Conservation (phyloP, 495 filamentous ascomycete species). For the Beverwykella pulmonaria region DNA sequence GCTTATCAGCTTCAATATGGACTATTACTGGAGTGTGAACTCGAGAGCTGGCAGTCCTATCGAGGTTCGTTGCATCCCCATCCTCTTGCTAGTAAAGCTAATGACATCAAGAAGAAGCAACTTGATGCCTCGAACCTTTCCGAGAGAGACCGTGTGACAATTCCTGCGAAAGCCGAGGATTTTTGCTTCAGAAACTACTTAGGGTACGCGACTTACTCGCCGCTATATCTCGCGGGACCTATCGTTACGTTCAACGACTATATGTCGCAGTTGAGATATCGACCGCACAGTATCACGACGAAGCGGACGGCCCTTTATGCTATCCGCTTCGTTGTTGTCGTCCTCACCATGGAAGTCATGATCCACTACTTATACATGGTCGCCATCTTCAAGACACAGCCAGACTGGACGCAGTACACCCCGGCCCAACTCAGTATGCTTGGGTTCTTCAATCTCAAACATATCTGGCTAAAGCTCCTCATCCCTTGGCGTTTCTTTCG, state of each 20-base stretch:
- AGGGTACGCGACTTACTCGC: conserved; percentile 86
- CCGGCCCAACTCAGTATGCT: conserved; percentile 88
- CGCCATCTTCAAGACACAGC: conserved; percentile 82
- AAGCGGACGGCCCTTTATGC: conserved; percentile 75
- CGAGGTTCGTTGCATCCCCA: conserved; percentile 67
- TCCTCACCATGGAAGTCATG: conserved; percentile 91
- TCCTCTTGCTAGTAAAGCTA: conserved; percentile 49
- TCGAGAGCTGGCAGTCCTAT: conserved; percentile 65
- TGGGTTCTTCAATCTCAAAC: conserved; percentile 93
- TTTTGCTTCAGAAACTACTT: conserved; percentile 83
- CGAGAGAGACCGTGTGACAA: conserved; percentile 80
- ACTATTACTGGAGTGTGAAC: conserved; percentile 90
- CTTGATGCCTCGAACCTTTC: conserved; percentile 82
- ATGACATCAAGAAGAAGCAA: conserved; percentile 94
- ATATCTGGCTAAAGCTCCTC: conserved; percentile 97
- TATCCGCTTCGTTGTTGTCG: conserved; percentile 75
- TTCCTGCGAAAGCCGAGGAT: conserved; percentile 68
- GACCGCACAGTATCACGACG: conserved; percentile 64
- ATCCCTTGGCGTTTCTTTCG: conserved; percentile 98
- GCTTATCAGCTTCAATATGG: conserved; percentile 94
- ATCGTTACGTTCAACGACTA: conserved; percentile 99
- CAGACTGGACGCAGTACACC: conserved; percentile 81
- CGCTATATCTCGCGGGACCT: conserved; percentile 88
- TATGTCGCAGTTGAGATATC: conserved; percentile 80
- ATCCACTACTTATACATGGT: conserved; percentile 93